Conservation (phyloP, 2,329 filamentous ascomycete species). For the Colletotrichum sp. region DNA sequence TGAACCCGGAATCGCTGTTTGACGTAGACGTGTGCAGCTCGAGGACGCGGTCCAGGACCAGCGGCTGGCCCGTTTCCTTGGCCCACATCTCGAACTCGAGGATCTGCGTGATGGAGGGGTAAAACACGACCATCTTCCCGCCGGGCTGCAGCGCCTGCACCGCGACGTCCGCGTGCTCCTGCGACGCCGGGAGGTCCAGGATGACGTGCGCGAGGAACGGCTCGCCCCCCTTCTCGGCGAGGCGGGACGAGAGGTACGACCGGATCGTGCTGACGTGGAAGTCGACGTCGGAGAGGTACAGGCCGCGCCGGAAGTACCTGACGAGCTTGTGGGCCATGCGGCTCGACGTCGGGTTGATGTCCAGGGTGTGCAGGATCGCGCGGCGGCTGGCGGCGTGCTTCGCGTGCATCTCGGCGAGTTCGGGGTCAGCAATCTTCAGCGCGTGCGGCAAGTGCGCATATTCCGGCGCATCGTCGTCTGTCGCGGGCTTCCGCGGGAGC, state of each 20-base stretch:
- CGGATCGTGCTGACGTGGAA: constrained; percentile 75
- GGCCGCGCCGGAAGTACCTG: constrained; percentile 69
- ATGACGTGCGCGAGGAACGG: constrained; percentile 75
- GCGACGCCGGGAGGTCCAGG: constrained; percentile 73
- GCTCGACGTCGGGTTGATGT: constrained; percentile 67
- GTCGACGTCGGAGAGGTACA: constrained; percentile 74
- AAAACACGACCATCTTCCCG: constrained; percentile 73
- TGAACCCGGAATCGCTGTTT: constrained; percentile 46
- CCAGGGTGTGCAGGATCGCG: constrained; percentile 78
- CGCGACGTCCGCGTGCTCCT: constrained; percentile 52
- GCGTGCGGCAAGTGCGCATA: constrained; percentile 8
- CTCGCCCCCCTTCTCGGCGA: constrained; percentile 42
- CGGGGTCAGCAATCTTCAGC: constrained; percentile 23
- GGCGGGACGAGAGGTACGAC: constrained; percentile 64
- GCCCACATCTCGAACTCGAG: constrained; percentile 64
- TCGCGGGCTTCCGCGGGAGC: constrained; percentile 8
- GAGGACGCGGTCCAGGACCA: constrained; percentile 62
- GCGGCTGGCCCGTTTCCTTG: constrained; percentile 56
- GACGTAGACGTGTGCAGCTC: constrained; percentile 55
- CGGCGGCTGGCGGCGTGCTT: constrained; percentile 57
- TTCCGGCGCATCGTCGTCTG: constrained; percentile 18
- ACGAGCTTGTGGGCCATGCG: constrained; percentile 69
- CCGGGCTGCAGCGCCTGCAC: constrained; percentile 66
- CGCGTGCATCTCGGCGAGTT: constrained; percentile 40
- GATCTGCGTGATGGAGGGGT: constrained; percentile 81